Base-by-base conservation (phyloP, 2,329 filamentous ascomycete species). In the Pseudocercospora fuligena region DNA sequence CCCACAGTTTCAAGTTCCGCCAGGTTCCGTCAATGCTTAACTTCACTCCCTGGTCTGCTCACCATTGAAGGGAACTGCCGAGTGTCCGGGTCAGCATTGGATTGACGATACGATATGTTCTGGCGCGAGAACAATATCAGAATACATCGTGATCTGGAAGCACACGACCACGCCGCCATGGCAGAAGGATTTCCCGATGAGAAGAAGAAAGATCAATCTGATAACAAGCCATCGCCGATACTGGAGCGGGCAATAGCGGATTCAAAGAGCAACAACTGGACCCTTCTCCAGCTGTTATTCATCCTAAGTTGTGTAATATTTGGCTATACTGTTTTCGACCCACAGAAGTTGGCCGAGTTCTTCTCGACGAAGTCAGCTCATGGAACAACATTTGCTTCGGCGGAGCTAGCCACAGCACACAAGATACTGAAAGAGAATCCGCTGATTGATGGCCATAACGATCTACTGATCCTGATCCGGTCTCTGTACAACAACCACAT, bases 361-460 rank as follows among this genome's bases (percentile, higher is more conserved):
- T 66, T 53, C 64, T 49, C 53, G 16, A 49, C 61, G 27, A 46
- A 43, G 33, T 59, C 56, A 29, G 40, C 56, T 27, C 57, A 19
- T 19, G 51, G 23, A 11, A 25, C 12, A 0, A 31, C 51, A 2
- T 56, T 19, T n/a, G 21, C 51, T n/a, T 56, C 51, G 5, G 27
- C 70, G 43, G 46, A 53, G 57, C 49, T 70, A n/a, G 66, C 69
- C 14, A 69, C 65, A 19, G 70, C 70, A 31, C 47, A 66, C 16
- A 76, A 72, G 65, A 68, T 77, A 2, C 67, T 76, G 19, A 54
- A 64, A 1, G 66, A 74, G 14, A 70, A 73, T 27, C 76, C 76
- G 1, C 68, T 78, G 6, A 76, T 78, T 25, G 94, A 97, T 79
- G 94, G 94, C 0, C 94, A 97, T 77, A 91, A 97, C 80, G 94